Evolutionary conservation across 306 rosid genomes (phyloP).

Genomic region (Rosa persica): DNA sequence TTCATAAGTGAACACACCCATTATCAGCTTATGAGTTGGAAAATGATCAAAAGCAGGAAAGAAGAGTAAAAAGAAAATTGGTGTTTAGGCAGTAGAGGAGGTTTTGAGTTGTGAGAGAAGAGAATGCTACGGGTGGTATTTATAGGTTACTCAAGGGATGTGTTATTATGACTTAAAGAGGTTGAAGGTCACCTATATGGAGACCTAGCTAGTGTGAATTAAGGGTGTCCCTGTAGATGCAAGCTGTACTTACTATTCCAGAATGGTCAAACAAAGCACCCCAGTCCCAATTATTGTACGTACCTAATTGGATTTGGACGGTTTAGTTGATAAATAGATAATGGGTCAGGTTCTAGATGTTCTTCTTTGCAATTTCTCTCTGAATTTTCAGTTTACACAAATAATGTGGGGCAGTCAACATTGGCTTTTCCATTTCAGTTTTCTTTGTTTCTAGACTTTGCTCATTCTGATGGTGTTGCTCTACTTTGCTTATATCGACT

Average conservation of each 20-base stretch:
- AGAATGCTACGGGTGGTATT: background rate
- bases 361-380: background rate
- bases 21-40: background rate
- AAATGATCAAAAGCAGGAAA: background rate
- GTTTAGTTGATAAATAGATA: background rate
- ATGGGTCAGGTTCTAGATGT: background rate
- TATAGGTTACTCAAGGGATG: background rate
- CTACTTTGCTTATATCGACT: too few species aligned
- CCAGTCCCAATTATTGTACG: background rate
- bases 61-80: background rate
- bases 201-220: too few species aligned
- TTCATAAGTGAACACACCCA: constrained; percentile 8
- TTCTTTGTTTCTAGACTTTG: too few species aligned
- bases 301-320: background rate
- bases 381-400: background rate
- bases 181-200: background rate
- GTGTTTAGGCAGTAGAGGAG: background rate
- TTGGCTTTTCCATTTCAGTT: background rate
- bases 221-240: background rate
- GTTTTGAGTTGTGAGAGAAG: constrained; percentile 1
- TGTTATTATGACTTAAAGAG: background rate
- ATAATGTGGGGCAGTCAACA: background rate
- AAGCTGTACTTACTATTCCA: background rate
- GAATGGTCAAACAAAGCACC: background rate
- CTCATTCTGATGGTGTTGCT: too few species aligned